Conservation (phyloP, 2,329 filamentous ascomycete species). For the Ambrosiella xylebori region DNA sequence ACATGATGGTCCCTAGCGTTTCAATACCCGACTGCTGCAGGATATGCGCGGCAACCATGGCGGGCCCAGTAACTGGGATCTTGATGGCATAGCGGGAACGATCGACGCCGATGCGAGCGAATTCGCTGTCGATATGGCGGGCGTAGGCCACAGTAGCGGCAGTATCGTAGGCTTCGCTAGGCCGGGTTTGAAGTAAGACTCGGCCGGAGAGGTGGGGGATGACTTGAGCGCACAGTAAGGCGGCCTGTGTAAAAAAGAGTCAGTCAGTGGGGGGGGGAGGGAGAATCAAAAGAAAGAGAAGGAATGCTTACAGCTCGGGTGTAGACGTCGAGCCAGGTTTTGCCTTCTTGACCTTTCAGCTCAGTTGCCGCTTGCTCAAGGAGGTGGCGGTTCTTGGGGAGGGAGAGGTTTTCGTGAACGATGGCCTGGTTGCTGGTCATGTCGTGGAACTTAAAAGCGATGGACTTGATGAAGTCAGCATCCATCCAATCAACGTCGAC, state of each 20-base stretch:
- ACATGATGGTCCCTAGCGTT: conserved; percentile 30
- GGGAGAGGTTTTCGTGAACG: conserved; percentile 29
- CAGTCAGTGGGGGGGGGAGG: neutral
- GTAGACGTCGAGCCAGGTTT: conserved; percentile 26
- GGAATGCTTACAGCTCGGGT: conserved; percentile 24
- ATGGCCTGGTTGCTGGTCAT: conserved; percentile 33
- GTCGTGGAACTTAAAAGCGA: conserved; percentile 28
- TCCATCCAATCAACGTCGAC: conserved; percentile 37
- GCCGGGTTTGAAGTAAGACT: conserved; percentile 30
- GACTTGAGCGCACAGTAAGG: conserved; percentile 29
- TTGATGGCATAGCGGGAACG: conserved; percentile 33
- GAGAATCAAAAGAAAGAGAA: neutral
- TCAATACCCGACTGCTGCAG: conserved; percentile 28
- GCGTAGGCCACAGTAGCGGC: conserved; percentile 29
- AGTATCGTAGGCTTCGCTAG: conserved; percentile 28
- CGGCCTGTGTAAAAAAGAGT: conserved; percentile 18
- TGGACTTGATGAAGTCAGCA: conserved; percentile 28
- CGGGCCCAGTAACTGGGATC: conserved; percentile 31
- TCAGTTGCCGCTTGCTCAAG: conserved; percentile 26
- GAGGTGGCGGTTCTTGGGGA: conserved; percentile 26
- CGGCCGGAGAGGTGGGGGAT: conserved; percentile 29
- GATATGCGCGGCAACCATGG: conserved; percentile 27
- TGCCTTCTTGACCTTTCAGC: conserved; percentile 25
- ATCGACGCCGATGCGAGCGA: conserved; percentile 26
- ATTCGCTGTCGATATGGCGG: conserved; percentile 28